Percentiles rank a stretch among this genome's conserved stretches.
Evolutionary conservation across 139 green algal species (phyloP).

Genomic region (Chlorella sorokiniana): DNA sequence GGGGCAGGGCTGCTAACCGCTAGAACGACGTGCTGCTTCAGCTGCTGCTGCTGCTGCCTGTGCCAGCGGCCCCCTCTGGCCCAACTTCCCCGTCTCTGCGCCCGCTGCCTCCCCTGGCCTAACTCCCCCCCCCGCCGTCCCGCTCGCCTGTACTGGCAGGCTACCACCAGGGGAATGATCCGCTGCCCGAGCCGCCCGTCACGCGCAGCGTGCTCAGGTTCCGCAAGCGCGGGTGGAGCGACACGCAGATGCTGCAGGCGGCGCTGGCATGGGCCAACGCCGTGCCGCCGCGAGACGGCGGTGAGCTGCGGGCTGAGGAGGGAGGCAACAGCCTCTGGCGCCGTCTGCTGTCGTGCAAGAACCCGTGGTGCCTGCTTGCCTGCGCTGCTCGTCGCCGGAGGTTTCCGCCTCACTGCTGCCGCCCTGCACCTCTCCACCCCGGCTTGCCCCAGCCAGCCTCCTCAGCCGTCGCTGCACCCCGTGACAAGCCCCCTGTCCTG

Average conservation of each 20-base stretch:
- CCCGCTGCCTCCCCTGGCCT: background rate
- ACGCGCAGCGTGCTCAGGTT: background rate
- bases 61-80: background rate
- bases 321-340: too few relatives aligned
- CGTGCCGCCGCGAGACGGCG: background rate
- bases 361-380: too few relatives aligned
- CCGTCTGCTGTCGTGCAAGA: too few relatives aligned
- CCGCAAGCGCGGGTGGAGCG: background rate
- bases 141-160: background rate
- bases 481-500: background rate
- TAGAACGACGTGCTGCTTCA: background rate
- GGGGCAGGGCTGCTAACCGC: background rate
- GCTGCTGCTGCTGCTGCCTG: background rate
- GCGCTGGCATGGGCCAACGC: slow-evolving; percentile 9
- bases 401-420: too few relatives aligned
- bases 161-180: slow-evolving; percentile 13
- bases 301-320: background rate
- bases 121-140: background rate
- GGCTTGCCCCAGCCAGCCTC: too few relatives aligned
- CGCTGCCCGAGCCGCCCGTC: slow-evolving; percentile 4
- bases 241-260: slow-evolving; percentile 2
- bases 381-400: too few relatives aligned
- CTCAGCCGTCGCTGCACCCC: background rate
- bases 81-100: background rate
- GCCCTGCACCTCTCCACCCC: too few relatives aligned